phyloP scores from a whole-genome alignment of 768 basidiomycete genomes.

The Piloderma croceum region DNA sequence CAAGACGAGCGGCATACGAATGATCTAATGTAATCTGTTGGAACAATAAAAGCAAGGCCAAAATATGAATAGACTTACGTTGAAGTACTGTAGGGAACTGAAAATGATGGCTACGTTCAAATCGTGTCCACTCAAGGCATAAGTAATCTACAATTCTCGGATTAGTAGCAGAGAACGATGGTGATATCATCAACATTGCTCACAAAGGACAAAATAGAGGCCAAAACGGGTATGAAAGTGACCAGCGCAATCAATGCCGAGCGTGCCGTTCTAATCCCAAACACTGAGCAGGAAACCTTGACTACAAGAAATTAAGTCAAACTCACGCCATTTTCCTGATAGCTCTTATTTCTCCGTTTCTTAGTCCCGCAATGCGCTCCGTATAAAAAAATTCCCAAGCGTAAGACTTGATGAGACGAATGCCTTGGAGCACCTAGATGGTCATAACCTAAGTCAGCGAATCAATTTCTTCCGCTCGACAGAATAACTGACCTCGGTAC shows the following conservation, averaged over 20 bases:
- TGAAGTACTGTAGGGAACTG: constrained; percentile 53
- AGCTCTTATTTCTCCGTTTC: constrained; percentile 35
- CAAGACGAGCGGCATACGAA: constrained; percentile 52
- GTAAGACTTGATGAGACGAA: constrained; percentile 60
- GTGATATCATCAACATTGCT: too few relatives aligned
- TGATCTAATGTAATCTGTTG: constrained; percentile 45
- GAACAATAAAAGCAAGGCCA: too few relatives aligned
- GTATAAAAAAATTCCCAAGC: constrained; percentile 53
- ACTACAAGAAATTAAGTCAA: constrained; percentile 3
- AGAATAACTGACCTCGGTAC: constrained; percentile 42
- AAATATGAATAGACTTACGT: constrained; percentile 41
- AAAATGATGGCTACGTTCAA: constrained; percentile 54
- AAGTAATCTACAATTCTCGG: constrained; percentile 45
- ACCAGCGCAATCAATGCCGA: constrained; percentile 37
- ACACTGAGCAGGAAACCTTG: not conserved
- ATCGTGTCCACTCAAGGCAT: constrained; percentile 49
- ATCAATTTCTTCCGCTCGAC: not conserved
- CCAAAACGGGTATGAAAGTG: constrained; percentile 46
- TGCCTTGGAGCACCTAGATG: constrained; percentile 53
- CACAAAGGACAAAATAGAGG: constrained; percentile 48
- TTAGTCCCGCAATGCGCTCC: constrained; percentile 34
- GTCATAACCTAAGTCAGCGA: not conserved
- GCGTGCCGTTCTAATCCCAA: constrained; percentile 17
- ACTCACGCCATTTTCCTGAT: constrained; percentile 36
- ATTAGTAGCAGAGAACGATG: not conserved